Conservation (phyloP, 306 rosid genomes). For the Abrus pulchellus region DNA sequence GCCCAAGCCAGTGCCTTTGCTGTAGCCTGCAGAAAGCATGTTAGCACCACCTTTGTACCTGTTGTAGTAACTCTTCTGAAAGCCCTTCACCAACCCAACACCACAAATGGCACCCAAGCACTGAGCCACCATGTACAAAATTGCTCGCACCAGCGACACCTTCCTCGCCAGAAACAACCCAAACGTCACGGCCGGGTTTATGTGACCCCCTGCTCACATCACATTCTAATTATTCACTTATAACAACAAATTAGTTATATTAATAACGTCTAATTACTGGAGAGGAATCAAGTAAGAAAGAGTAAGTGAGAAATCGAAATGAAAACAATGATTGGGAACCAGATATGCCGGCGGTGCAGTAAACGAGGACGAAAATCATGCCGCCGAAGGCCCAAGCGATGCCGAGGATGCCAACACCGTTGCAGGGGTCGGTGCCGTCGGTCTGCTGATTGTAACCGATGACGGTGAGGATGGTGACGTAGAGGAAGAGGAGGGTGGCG, state of each 20-base stretch:
- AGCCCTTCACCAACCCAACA: conserved; percentile 53
- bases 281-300: too few species aligned
- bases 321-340: not conserved
- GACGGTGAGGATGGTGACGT: conserved; percentile 62
- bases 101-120: conserved; percentile 58
- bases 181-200: conserved; percentile 62
- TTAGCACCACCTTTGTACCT: conserved; percentile 58
- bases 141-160: conserved; percentile 57
- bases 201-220: conserved; percentile 54
- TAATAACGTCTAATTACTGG: too few species aligned
- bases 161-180: conserved; percentile 57
- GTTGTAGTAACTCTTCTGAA: conserved; percentile 51
- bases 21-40: conserved; percentile 42
- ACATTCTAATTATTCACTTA: not conserved
- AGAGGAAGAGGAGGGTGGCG: conserved; percentile 88
- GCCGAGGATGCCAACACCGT: conserved; percentile 59
- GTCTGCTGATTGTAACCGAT: conserved; percentile 55
- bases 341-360: conserved; percentile 64
- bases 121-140: conserved; percentile 56
- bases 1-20: conserved; percentile 56
- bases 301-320: too few species aligned
- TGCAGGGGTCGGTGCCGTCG: conserved; percentile 22
- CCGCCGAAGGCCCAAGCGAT: conserved; percentile 71
- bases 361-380: conserved; percentile 66
- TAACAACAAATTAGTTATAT: too few species aligned